Conservation (phyloP, 768 basidiomycete species). For the Saitozyma podzolica region DNA sequence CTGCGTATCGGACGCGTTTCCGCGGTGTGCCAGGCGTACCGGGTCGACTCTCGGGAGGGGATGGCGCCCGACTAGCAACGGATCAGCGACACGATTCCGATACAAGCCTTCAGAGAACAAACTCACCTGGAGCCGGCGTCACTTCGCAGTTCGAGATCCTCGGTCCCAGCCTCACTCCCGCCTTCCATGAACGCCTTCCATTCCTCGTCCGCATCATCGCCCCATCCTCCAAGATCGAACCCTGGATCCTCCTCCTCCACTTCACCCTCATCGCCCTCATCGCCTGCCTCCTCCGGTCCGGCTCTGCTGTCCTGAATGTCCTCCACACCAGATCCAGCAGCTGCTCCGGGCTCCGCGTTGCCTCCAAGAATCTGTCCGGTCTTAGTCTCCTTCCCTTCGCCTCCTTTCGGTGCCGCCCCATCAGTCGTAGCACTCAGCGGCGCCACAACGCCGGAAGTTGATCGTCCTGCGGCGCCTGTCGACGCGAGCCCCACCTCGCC, state of each 20-base stretch:
- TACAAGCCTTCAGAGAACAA: background rate
- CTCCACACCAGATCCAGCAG: slow-evolving; percentile 2
- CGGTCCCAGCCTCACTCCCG: background rate
- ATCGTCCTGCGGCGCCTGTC: no score
- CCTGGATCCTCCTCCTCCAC: slow-evolving; percentile 27
- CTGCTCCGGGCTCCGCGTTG: no score
- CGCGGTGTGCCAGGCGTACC: slow-evolving; percentile 35
- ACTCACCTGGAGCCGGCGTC: background rate
- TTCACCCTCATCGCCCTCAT: slow-evolving; percentile 13
- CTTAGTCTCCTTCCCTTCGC: no score
- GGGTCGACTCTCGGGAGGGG: background rate
- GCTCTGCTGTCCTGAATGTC: background rate
- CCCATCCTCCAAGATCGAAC: slow-evolving; percentile 54
- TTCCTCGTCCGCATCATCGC: slow-evolving; percentile 80
- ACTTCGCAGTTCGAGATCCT: background rate
- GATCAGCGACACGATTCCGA: background rate
- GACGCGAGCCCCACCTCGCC: no score
- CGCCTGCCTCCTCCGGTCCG: background rate
- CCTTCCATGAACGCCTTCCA: slow-evolving; percentile 68
- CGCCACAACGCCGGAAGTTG: no score
- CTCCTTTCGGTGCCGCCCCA: no score
- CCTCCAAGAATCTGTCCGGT: no score
- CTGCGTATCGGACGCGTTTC: slow-evolving; percentile 46
- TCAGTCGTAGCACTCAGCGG: no score
- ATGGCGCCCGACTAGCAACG: no score